phyloP scores from a whole-genome alignment of 2,329 filamentous ascomycete species.

The Colletotrichum kahawae region DNA sequence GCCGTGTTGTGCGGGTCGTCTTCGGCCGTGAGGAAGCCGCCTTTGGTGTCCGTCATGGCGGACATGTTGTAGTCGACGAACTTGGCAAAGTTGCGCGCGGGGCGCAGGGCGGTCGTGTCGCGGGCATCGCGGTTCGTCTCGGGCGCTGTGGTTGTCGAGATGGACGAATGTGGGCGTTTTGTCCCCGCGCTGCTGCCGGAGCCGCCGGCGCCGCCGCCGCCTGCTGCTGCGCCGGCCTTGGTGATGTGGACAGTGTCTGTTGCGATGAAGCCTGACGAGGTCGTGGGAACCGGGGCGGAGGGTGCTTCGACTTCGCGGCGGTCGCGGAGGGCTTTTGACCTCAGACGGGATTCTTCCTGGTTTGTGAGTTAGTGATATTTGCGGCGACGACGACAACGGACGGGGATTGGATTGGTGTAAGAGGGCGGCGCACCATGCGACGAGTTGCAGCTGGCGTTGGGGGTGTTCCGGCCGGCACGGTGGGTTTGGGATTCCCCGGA shows the following conservation, averaged over 20 bases:
- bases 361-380: slow-evolving; percentile 15
- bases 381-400: background rate
- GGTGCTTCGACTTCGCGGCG: slow-evolving; percentile 68
- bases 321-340: slow-evolving; percentile 84
- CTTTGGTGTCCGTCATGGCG: slow-evolving; percentile 97
- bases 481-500: slow-evolving; percentile 37
- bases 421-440: slow-evolving; percentile 53
- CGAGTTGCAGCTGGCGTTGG: slow-evolving; percentile 60
- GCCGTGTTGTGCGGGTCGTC: slow-evolving; percentile 92
- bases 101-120: slow-evolving; percentile 62
- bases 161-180: slow-evolving; percentile 74
- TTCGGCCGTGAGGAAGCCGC: slow-evolving; percentile 87
- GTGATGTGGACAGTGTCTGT: slow-evolving; percentile 66
- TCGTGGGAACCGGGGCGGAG: slow-evolving; percentile 48
- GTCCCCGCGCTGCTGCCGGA: slow-evolving; percentile 25
- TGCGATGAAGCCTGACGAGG: slow-evolving; percentile 73
- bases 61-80: slow-evolving; percentile 98
- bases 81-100: slow-evolving; percentile 87
- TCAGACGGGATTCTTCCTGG: slow-evolving; percentile 85
- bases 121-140: slow-evolving; percentile 74
- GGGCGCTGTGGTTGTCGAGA: slow-evolving; percentile 52
- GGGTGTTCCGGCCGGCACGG: slow-evolving; percentile 42
- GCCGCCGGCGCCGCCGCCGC: slow-evolving; percentile 26
- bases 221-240: slow-evolving; percentile 45
- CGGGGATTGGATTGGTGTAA: background rate